These are phyloP conservation scores for Citrus medica DNA, from an alignment of 345 rosid species.

Conservation along the genomic window DNA sequence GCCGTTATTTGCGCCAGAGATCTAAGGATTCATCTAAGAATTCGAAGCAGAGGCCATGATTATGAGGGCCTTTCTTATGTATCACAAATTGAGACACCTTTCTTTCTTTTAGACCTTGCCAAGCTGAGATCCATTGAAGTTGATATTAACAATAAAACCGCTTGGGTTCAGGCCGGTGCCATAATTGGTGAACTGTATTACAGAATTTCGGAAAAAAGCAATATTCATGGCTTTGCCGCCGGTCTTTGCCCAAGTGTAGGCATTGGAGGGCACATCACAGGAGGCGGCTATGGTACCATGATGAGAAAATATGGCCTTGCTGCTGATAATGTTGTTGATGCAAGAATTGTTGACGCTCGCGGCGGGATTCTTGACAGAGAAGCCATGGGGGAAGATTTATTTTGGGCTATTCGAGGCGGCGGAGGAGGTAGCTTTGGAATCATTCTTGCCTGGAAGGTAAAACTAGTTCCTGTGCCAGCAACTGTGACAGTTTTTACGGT, in stretches of 20 bases:
- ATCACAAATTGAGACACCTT: constrained; percentile 22
- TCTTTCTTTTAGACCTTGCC: constrained; percentile 23
- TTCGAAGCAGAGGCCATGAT: constrained; percentile 37
- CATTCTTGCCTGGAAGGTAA: constrained; percentile 16
- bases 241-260: no score
- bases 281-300: constrained; percentile 13
- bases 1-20: constrained; percentile 20
- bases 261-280: constrained; percentile 19
- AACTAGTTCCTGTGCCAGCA: constrained; percentile 12
- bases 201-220: no score
- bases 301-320: constrained; percentile 21
- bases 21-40: constrained; percentile 17
- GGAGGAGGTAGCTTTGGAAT: constrained; percentile 21
- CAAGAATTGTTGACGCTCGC: constrained; percentile 7
- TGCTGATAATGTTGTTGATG: constrained; percentile 20
- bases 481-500: constrained; percentile 15
- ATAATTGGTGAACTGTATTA: no score
- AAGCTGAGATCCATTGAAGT: constrained; percentile 20
- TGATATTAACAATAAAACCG: background rate
- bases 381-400: constrained; percentile 19
- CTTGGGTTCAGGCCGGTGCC: no score
- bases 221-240: no score
- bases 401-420: constrained; percentile 22
- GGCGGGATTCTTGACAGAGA: constrained; percentile 13
- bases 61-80: constrained; percentile 29